Conservation (phyloP, 768 basidiomycete species). For the Boletus rex-veris region DNA sequence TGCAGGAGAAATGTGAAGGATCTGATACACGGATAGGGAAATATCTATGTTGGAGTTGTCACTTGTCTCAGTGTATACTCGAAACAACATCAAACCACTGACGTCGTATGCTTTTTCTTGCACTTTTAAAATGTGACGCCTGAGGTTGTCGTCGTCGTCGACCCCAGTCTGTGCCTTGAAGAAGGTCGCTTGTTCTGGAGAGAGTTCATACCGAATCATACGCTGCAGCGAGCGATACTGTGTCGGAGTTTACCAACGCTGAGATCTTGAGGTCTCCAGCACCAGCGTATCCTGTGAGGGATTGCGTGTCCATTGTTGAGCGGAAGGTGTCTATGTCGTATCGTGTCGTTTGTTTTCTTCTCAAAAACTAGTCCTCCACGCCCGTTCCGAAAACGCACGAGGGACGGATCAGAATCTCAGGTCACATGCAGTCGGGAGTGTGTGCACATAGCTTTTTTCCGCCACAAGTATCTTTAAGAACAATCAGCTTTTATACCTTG, state of each 20-base stretch:
- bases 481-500: too few relatives aligned
- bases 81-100: background rate
- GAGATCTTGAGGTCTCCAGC: constrained; percentile 10
- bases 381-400: too few relatives aligned
- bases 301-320: background rate
- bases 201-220: constrained; percentile 6
- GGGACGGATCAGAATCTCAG: too few relatives aligned
- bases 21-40: constrained; percentile 29
- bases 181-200: constrained; percentile 23
- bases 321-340: too few relatives aligned
- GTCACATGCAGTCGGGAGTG: too few relatives aligned
- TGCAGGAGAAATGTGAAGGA: constrained; percentile 24
- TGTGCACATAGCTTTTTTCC: too few relatives aligned
- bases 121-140: constrained; percentile 29
- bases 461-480: too few relatives aligned
- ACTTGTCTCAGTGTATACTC: too few relatives aligned
- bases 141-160: constrained; percentile 23
- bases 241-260: background rate
- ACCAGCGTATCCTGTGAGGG: background rate
- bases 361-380: too few relatives aligned
- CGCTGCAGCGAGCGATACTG: background rate
- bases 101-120: constrained; percentile 32
- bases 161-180: constrained; percentile 31
- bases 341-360: too few relatives aligned
- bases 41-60: constrained; percentile 11